Conservation (phyloP, 176 grass and related monocot genomes). For the Ensete glaucum region DNA sequence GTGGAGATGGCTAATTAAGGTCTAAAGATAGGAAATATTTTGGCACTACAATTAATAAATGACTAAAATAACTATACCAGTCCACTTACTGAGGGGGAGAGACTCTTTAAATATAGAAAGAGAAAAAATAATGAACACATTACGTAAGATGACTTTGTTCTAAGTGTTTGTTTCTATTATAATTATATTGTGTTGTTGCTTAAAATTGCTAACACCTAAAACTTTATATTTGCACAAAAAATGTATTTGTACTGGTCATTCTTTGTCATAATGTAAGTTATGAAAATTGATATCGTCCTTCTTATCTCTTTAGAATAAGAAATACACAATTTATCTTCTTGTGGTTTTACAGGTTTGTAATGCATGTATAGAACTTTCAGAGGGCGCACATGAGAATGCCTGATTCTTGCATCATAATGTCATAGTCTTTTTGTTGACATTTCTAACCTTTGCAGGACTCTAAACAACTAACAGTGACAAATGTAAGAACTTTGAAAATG, state of each 20-base stretch:
- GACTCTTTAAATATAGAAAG: neutral
- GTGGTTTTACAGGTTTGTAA: neutral
- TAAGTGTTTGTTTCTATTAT: too few relatives aligned
- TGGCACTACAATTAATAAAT: too few relatives aligned
- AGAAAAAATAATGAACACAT: neutral
- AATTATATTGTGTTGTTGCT: too few relatives aligned
- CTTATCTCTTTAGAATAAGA: too few relatives aligned
- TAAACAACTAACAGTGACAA: slow-evolving; percentile 67
- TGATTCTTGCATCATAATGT: neutral
- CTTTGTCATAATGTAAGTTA: neutral
- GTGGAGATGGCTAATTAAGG: too few relatives aligned
- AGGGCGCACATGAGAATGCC: neutral
- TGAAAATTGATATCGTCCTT: too few relatives aligned
- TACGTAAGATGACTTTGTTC: neutral
- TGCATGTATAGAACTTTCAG: neutral
- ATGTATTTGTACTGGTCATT: neutral
- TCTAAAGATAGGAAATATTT: too few relatives aligned
- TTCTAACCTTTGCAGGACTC: slow-evolving; percentile 48
- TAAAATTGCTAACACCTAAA: too few relatives aligned
- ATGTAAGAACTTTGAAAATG: slow-evolving; percentile 94
- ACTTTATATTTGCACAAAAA: neutral
- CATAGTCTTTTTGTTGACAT: neutral
- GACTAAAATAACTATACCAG: neutral
- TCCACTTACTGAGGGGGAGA: neutral
- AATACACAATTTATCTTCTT: neutral